Evolutionary conservation across 2,329 filamentous ascomycete genomes (phyloP).

Genomic region (Acrocalymma vagum): DNA sequence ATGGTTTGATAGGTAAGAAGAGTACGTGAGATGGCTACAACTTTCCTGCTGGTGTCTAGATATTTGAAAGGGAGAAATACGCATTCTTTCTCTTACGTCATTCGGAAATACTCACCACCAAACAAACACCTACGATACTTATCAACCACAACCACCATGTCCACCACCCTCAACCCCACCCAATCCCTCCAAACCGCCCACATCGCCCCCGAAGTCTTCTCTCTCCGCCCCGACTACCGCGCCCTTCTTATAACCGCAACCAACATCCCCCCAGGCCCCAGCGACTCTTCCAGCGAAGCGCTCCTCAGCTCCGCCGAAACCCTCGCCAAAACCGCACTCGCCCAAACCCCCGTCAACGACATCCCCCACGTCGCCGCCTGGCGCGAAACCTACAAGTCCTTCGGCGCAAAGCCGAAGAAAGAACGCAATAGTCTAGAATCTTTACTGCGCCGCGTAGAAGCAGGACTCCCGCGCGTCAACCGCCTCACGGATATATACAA

Average conservation of each 20-base stretch:
- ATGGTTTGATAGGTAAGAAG: too few relatives aligned
- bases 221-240: slow-evolving; percentile 49
- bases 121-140: too few relatives aligned
- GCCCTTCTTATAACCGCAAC: slow-evolving; percentile 45
- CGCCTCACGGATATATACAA: slow-evolving; percentile 52
- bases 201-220: slow-evolving; percentile 37
- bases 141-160: slow-evolving; percentile 1
- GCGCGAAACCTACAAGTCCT: slow-evolving; percentile 49
- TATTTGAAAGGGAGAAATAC: too few relatives aligned
- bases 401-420: slow-evolving; percentile 51
- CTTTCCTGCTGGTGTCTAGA: too few relatives aligned
- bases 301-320: slow-evolving; percentile 39
- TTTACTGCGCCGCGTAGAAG: slow-evolving; percentile 40
- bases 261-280: slow-evolving; percentile 41
- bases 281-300: slow-evolving; percentile 38
- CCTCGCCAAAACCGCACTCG: slow-evolving; percentile 16
- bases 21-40: too few relatives aligned
- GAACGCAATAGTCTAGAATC: slow-evolving; percentile 49
- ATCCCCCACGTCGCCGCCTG: slow-evolving; percentile 49
- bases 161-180: background rate
- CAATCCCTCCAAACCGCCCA: slow-evolving; percentile 10
- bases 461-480: slow-evolving; percentile 48
- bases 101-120: too few relatives aligned
- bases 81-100: too few relatives aligned
- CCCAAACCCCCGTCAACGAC: slow-evolving; percentile 30